phyloP scores from a whole-genome alignment of 2,329 filamentous ascomycete species.

The Aspergillus neoniger region DNA sequence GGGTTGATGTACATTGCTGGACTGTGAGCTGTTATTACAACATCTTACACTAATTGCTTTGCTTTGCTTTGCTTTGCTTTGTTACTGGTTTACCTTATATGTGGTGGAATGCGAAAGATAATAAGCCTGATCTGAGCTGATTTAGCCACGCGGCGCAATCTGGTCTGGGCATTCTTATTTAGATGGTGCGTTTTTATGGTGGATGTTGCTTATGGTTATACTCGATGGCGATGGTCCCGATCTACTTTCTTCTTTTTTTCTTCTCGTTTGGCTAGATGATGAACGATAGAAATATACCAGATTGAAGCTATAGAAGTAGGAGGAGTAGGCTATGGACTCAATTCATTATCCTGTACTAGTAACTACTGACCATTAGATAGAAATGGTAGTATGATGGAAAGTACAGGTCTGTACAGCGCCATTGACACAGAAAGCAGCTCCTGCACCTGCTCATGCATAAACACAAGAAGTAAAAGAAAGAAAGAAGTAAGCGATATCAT shows the following conservation, averaged over 20 bases:
- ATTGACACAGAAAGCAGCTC: not conserved
- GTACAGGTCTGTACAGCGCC: not conserved
- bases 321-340: not conserved
- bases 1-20: slow-evolving; percentile 79
- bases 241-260: no score
- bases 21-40: slow-evolving; percentile 44
- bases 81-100: not conserved
- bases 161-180: no score
- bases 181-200: not conserved
- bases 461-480: not conserved
- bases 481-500: not conserved
- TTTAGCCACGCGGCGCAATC: not conserved
- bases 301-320: not conserved
- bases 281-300: not conserved
- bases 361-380: no score
- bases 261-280: not conserved
- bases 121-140: not conserved
- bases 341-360: not conserved
- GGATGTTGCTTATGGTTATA: not conserved
- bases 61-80: not conserved
- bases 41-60: not conserved
- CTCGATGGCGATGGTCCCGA: no score
- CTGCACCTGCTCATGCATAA: not conserved
- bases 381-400: no score
- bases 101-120: not conserved